Conservation (phyloP, 805 yeast genomes). For the Priceomyces medius region DNA sequence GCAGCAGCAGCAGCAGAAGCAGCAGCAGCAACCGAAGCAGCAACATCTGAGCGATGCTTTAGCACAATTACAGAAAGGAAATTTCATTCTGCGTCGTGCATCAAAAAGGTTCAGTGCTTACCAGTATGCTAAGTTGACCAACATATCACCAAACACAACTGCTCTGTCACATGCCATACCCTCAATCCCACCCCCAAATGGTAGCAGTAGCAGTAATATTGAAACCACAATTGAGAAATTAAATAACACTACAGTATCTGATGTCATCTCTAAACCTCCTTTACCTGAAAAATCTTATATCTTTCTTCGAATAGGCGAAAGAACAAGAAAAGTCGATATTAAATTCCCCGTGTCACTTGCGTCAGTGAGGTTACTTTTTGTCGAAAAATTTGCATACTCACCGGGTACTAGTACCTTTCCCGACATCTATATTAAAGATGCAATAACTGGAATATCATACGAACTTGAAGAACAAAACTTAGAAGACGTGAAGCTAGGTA, state of each 20-base stretch:
- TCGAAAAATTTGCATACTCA: constrained; percentile 83
- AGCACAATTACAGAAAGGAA: constrained; percentile 75
- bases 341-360: constrained; percentile 49
- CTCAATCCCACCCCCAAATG: background rate
- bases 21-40: too few species aligned
- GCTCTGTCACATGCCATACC: constrained; percentile 11
- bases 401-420: constrained; percentile 76
- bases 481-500: constrained; percentile 58
- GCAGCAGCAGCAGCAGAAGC: too few species aligned
- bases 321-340: constrained; percentile 54
- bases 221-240: too few species aligned
- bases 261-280: background rate
- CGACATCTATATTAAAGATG: constrained; percentile 70
- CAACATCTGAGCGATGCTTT: constrained; percentile 53
- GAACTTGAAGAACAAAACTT: constrained; percentile 74
- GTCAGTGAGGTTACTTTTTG: constrained; percentile 66
- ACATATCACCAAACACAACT: constrained; percentile 20
- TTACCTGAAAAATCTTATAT: constrained; percentile 17
- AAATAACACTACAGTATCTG: too few species aligned
- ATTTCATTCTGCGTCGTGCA: constrained; percentile 85
- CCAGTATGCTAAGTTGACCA: constrained; percentile 76
- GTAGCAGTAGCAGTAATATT: background rate
- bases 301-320: constrained; percentile 51
- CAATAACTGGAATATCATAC: constrained; percentile 57
- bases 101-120: constrained; percentile 93